phyloP scores from a whole-genome alignment of 2,329 filamentous ascomycete genomes.

The Ophiocordyceps australis region DNA sequence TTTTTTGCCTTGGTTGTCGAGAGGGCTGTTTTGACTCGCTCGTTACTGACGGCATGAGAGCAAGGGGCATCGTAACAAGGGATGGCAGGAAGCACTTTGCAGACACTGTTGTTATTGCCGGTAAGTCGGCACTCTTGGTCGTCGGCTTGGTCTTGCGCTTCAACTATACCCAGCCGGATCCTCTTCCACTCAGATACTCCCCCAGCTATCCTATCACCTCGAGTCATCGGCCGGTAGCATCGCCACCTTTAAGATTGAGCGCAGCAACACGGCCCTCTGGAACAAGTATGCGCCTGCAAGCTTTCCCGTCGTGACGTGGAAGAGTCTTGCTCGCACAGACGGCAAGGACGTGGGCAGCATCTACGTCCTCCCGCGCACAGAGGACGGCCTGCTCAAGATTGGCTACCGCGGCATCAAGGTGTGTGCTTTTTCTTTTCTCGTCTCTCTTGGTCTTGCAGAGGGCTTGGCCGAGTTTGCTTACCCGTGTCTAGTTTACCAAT shows the following conservation, averaged over 20 bases:
- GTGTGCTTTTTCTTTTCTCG: background rate
- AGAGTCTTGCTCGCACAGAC: conserved; percentile 8
- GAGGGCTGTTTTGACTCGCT: conserved; percentile 8
- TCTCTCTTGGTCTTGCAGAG: background rate
- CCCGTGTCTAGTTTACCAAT: conserved; percentile 13
- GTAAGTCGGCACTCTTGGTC: conserved; percentile 4
- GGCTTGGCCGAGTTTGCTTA: background rate
- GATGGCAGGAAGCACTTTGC: conserved; percentile 6
- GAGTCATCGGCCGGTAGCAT: conserved; percentile 12
- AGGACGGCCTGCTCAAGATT: conserved; percentile 10
- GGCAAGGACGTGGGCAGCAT: conserved; percentile 12
- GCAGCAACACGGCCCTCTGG: conserved; percentile 8
- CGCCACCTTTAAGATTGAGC: conserved; percentile 10
- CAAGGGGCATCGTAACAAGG: conserved; percentile 1
- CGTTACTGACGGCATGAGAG: conserved; percentile 1
- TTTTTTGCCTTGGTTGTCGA: conserved; percentile 8
- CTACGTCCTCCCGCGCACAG: conserved; percentile 10
- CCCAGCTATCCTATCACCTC: conserved; percentile 10
- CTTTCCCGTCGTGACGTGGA: conserved; percentile 14
- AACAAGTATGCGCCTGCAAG: conserved; percentile 13
- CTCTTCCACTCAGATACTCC: conserved; percentile 12
- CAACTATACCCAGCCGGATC: conserved; percentile 10
- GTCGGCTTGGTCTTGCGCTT: no score
- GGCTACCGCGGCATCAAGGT: conserved; percentile 12
- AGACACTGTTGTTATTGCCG: conserved; percentile 8